phyloP scores from a whole-genome alignment of 495 filamentous ascomycete species.

The Penicillium dipodomyicola region DNA sequence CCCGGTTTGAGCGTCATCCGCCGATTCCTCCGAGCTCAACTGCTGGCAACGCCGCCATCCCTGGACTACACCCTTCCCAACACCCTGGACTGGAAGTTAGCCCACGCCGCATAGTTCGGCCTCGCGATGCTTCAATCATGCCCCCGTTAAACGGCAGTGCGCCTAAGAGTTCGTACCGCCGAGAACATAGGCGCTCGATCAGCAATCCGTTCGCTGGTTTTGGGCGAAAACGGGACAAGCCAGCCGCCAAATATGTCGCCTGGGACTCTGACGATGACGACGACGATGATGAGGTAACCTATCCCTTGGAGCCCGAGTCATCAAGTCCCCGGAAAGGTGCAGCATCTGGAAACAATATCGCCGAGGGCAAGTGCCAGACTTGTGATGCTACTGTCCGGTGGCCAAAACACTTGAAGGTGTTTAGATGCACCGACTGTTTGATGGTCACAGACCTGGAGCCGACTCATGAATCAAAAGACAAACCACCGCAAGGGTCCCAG shows the following conservation, averaged over 20 bases:
- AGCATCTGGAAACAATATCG: slow-evolving; percentile 39
- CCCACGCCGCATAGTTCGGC: slow-evolving; percentile 20
- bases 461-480: slow-evolving; percentile 23
- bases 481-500: neutral
- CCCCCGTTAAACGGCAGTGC: slow-evolving; percentile 22
- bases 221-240: slow-evolving; percentile 51
- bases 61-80: slow-evolving; percentile 19
- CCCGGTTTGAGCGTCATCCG: slow-evolving; percentile 36
- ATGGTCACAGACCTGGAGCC: slow-evolving; percentile 82
- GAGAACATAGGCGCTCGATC: slow-evolving; percentile 64
- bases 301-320: slow-evolving; percentile 25
- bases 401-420: slow-evolving; percentile 72
- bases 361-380: slow-evolving; percentile 76
- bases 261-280: slow-evolving; percentile 47
- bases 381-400: slow-evolving; percentile 80
- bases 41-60: slow-evolving; percentile 20
- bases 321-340: slow-evolving; percentile 36
- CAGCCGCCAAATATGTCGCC: slow-evolving; percentile 27
- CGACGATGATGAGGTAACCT: slow-evolving; percentile 37
- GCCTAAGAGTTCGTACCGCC: slow-evolving; percentile 28
- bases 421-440: slow-evolving; percentile 81
- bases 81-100: slow-evolving; percentile 17
- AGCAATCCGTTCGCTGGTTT: slow-evolving; percentile 66
- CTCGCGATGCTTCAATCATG: slow-evolving; percentile 35
- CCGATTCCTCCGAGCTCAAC: slow-evolving; percentile 33